These are phyloP conservation scores for Podila horticola DNA, from an alignment of 192 early-diverging fungal species.

Conservation along the genomic window DNA sequence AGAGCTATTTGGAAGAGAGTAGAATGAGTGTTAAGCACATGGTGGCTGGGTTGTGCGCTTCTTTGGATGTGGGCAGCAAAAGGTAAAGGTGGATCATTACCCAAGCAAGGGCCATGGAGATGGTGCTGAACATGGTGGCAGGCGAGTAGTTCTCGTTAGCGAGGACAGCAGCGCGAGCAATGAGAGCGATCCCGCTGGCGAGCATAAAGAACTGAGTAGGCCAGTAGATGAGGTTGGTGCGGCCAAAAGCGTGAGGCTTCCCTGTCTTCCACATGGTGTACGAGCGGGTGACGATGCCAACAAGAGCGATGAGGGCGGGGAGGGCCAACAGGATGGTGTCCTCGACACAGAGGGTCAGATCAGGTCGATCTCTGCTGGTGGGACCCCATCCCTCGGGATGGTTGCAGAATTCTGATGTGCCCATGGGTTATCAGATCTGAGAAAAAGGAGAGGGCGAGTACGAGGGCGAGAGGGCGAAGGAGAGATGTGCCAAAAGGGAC, in stretches of 20 bases:
- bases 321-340: constrained; percentile 43
- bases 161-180: constrained; percentile 24
- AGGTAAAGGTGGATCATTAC: constrained; percentile 4
- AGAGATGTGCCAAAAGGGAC: too few relatives aligned
- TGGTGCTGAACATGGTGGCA: constrained; percentile 41
- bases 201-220: constrained; percentile 42
- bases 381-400: constrained; percentile 27
- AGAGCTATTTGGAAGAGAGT: constrained; percentile 8
- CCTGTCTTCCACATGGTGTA: constrained; percentile 24
- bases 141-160: constrained; percentile 19
- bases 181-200: constrained; percentile 19
- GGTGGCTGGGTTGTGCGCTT: too few relatives aligned
- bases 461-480: not conserved
- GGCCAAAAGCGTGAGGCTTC: constrained; percentile 40
- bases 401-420: not conserved
- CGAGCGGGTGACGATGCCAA: constrained; percentile 7
- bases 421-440: not conserved
- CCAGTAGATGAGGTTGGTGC: constrained; percentile 44
- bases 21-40: not conserved
- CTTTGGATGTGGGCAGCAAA: not conserved
- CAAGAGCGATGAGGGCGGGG: constrained; percentile 21
- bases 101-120: constrained; percentile 34
- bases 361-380: constrained; percentile 11
- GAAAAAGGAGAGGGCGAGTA: not conserved
- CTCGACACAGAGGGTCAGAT: constrained; percentile 47